Percentiles rank a stretch among this genome's conserved stretches.
Conservation (phyloP, 2,329 filamentous ascomycete species). For the Simplicillium sp. region DNA sequence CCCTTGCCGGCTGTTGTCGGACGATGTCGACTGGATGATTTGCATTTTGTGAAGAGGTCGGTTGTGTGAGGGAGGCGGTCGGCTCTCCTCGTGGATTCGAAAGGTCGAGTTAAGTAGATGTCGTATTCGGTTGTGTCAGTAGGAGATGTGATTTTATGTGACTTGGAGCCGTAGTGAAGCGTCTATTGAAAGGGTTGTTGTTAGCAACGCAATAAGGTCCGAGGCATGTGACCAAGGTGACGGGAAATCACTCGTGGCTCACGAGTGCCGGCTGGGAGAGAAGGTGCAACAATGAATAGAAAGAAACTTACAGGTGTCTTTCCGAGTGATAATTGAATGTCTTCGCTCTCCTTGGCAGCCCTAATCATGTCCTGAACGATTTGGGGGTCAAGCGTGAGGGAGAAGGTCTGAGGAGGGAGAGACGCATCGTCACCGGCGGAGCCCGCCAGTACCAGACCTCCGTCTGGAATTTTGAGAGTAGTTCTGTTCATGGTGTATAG, state of each 20-base stretch:
- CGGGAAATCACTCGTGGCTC: neutral
- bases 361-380: constrained; percentile 55
- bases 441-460: constrained; percentile 47
- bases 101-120: constrained; percentile 45
- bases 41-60: constrained; percentile 37
- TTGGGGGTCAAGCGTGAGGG: constrained; percentile 45
- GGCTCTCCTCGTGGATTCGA: constrained; percentile 34
- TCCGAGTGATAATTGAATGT: constrained; percentile 48
- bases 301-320: constrained; percentile 47
- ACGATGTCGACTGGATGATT: constrained; percentile 1
- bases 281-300: neutral
- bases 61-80: constrained; percentile 41
- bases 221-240: neutral
- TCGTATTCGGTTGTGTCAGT: constrained; percentile 41
- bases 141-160: constrained; percentile 34
- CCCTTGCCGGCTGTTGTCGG: constrained; percentile 4
- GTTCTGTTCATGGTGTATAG: constrained; percentile 29
- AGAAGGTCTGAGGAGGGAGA: constrained; percentile 46
- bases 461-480: constrained; percentile 45
- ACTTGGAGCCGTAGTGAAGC: constrained; percentile 42
- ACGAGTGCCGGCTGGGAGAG: neutral
- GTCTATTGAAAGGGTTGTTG: constrained; percentile 26
- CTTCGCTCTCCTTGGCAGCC: constrained; percentile 45
- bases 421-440: constrained; percentile 31
- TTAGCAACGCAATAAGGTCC: constrained; percentile 4